phyloP scores from a whole-genome alignment of 345 rosid genomes.

The Salix suchowensis region DNA sequence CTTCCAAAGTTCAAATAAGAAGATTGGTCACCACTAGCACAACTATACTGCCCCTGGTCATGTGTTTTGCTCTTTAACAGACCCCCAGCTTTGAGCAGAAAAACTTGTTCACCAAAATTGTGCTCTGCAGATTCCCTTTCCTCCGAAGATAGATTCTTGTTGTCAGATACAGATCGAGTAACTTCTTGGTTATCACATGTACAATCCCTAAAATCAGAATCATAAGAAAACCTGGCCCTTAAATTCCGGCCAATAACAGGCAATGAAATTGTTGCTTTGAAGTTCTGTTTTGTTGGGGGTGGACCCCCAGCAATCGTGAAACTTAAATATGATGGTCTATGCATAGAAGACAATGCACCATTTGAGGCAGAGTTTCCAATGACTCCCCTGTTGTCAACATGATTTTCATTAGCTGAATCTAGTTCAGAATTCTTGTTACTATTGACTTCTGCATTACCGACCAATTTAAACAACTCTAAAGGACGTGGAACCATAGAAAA shows the following conservation, averaged over 20 bases:
- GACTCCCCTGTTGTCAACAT: constrained; percentile 9
- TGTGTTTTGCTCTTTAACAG: constrained; percentile 5
- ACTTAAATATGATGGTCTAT: constrained; percentile 40
- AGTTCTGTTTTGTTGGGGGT: constrained; percentile 75
- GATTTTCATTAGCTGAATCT: constrained; percentile 26
- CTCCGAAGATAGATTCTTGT: constrained; percentile 14
- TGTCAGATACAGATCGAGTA: constrained; percentile 23
- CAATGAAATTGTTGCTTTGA: constrained; percentile 76
- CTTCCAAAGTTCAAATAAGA: constrained; percentile 17
- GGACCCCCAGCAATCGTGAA: constrained; percentile 94
- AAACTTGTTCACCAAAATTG: constrained; percentile 14
- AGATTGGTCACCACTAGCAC: constrained; percentile 16
- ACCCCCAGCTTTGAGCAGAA: constrained; percentile 23
- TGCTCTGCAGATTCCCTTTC: constrained; percentile 10
- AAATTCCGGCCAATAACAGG: constrained; percentile 74
- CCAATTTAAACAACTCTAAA: constrained; percentile 65
- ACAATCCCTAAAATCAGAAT: constrained; percentile 47
- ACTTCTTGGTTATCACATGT: constrained; percentile 24
- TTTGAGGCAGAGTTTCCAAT: constrained; percentile 19
- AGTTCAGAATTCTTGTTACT: constrained; percentile 26
- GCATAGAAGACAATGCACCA: constrained; percentile 19
- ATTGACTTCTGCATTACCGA: constrained; percentile 50
- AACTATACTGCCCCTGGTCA: constrained; percentile 23
- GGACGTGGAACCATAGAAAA: constrained; percentile 60
- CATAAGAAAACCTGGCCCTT: constrained; percentile 65